phyloP scores from a whole-genome alignment of 768 basidiomycete genomes.

The Cystobasidium onofrii region DNA sequence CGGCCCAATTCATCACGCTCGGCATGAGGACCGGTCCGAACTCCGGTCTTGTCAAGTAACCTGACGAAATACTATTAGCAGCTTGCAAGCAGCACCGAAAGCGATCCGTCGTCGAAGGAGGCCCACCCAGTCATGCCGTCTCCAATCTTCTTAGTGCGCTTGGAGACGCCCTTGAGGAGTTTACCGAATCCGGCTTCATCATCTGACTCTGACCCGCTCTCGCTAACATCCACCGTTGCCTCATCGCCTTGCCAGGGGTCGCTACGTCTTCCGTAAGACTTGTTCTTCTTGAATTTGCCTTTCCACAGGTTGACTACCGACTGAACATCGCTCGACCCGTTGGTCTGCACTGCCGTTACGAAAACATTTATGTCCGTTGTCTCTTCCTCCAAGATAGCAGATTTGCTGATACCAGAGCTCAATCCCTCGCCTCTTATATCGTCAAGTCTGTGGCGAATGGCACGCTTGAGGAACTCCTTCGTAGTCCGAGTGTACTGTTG shows the following conservation, averaged over 20 bases:
- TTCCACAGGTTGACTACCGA: constrained; percentile 25
- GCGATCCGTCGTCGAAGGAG: too few species aligned
- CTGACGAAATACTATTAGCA: not conserved
- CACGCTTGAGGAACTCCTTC: constrained; percentile 21
- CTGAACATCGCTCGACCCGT: not conserved
- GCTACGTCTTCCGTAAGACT: not conserved
- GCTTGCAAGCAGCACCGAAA: not conserved
- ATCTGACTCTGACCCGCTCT: constrained; percentile 9
- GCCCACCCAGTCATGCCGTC: constrained; percentile 21
- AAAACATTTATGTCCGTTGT: constrained; percentile 18
- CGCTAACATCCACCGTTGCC: not conserved
- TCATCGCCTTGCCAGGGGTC: not conserved
- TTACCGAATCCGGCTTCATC: constrained; percentile 21
- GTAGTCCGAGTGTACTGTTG: constrained; percentile 11
- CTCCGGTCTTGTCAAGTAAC: constrained; percentile 8
- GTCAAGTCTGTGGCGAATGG: constrained; percentile 24
- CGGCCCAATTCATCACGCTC: not conserved
- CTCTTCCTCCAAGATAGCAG: constrained; percentile 24
- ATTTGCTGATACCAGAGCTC: constrained; percentile 1
- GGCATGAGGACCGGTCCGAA: not conserved
- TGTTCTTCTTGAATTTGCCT: constrained; percentile 14
- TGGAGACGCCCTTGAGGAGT: constrained; percentile 6
- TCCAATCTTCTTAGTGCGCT: constrained; percentile 1
- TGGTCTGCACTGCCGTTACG: not conserved
- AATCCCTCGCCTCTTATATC: constrained; percentile 16